phyloP scores from a whole-genome alignment of 371 early-diverging fungal genomes.

The Mortierella sp. region DNA sequence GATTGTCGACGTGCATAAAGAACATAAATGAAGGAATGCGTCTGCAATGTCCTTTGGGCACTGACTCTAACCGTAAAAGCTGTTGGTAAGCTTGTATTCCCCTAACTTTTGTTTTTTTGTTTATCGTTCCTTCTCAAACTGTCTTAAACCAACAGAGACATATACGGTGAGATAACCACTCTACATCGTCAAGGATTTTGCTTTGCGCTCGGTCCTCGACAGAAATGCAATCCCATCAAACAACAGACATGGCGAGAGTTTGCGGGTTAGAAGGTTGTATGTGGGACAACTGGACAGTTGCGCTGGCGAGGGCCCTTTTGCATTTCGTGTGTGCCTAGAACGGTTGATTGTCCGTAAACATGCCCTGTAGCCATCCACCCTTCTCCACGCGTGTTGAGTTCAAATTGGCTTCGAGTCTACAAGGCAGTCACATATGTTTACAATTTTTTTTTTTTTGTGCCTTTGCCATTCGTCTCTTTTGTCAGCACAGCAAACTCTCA shows the following conservation, averaged over 20 bases:
- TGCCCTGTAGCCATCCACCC: too few species aligned
- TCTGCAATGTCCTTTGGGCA: background rate
- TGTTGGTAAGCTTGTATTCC: background rate
- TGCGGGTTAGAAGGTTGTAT: too few species aligned
- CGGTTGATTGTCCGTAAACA: too few species aligned
- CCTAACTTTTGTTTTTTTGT: background rate
- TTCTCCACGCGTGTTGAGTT: too few species aligned
- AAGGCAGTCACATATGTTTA: constrained; percentile 14
- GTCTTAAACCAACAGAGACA: too few species aligned
- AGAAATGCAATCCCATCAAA: too few species aligned
- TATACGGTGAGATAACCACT: too few species aligned
- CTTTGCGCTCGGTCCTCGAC: background rate
- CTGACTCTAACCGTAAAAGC: background rate
- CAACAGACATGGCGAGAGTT: background rate
- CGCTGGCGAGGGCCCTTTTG: too few species aligned
- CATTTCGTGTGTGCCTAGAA: too few species aligned
- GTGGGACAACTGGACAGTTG: too few species aligned
- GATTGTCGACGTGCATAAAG: too few species aligned
- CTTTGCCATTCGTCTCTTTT: background rate
- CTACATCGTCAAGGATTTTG: too few species aligned
- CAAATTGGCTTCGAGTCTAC: background rate
- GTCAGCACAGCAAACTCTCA: background rate
- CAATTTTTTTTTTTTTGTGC: constrained; percentile 3
- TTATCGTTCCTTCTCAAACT: background rate
- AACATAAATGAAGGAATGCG: background rate